A percentile compares a stretch with the other conserved stretches of the same genome.
Evolutionary conservation across 73 alveolate genomes (phyloP).

Genomic region (Stentor coeruleus): DNA sequence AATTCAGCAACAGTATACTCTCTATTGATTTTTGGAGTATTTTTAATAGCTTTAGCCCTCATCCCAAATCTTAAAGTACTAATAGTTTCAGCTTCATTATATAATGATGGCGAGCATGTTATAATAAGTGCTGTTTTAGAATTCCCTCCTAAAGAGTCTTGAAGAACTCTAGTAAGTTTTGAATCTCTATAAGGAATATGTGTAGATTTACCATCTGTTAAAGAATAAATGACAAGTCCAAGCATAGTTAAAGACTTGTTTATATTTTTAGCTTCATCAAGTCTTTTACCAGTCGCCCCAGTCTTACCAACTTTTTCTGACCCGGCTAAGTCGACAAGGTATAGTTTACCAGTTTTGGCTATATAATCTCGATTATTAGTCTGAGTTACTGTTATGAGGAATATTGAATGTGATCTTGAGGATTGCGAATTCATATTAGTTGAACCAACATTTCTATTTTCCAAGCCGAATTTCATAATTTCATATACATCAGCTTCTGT

Average conservation of each 20-base stretch:
- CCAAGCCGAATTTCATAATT: constrained; percentile 58
- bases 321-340: constrained; percentile 91
- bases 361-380: constrained; percentile 70
- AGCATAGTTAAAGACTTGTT: constrained; percentile 51
- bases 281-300: constrained; percentile 65
- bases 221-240: constrained; percentile 49
- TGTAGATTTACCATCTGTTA: constrained; percentile 55
- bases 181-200: constrained; percentile 86
- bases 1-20: constrained; percentile 95
- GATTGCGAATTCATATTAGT: constrained; percentile 77
- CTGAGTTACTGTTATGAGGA: constrained; percentile 65
- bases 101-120: constrained; percentile 95
- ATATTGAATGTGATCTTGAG: constrained; percentile 78
- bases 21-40: constrained; percentile 93
- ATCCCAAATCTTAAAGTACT: constrained; percentile 94
- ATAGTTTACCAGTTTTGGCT: constrained; percentile 66
- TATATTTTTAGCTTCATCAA: constrained; percentile 62
- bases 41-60: constrained; percentile 96
- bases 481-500: constrained; percentile 55
- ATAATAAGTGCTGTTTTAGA: constrained; percentile 98
- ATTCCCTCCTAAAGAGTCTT: constrained; percentile 98
- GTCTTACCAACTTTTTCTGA: constrained; percentile 86
- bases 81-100: constrained; percentile 96
- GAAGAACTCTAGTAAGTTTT: constrained; percentile 81
- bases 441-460: constrained; percentile 53